Conservation (phyloP, 2,329 filamentous ascomycete species). For the Phaeosphaeriaceae sp. region DNA sequence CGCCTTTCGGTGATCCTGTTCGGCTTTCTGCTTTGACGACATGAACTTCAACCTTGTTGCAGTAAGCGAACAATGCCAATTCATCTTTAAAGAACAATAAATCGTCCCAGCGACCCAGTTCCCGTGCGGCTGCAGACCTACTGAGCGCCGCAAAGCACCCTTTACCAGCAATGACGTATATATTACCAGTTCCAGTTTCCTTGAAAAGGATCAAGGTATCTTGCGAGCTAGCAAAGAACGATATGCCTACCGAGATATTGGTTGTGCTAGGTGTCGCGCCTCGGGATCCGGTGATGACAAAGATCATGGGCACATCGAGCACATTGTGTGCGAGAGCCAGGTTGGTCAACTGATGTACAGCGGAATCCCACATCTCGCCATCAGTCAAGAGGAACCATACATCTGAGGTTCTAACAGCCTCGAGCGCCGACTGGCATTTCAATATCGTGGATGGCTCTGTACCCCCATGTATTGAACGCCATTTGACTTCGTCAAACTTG, state of each 20-base stretch:
- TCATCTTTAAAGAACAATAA: conserved; percentile 26
- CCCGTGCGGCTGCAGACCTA: conserved; percentile 17
- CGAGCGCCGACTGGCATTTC: conserved; percentile 15
- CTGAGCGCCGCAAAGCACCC: conserved; percentile 35
- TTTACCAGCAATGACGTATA: conserved; percentile 41
- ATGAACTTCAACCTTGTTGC: conserved; percentile 19
- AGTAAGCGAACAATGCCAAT: conserved; percentile 22
- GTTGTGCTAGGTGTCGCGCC: conserved; percentile 22
- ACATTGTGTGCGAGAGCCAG: conserved; percentile 24
- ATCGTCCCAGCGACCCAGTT: conserved; percentile 29
- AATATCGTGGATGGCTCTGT: conserved; percentile 32
- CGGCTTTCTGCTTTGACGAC: conserved; percentile 23
- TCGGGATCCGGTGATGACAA: conserved; percentile 29
- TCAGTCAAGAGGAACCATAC: conserved; percentile 44
- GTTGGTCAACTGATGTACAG: conserved; percentile 29
- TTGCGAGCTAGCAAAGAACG: conserved; percentile 40
- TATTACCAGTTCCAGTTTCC: conserved; percentile 21
- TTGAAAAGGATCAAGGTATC: conserved; percentile 44
- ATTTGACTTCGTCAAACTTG: conserved; percentile 10
- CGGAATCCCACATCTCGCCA: conserved; percentile 29
- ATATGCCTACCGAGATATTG: conserved; percentile 43
- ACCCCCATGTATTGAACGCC: conserved; percentile 21
- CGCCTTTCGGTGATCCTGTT: conserved; percentile 7
- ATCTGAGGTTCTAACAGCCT: conserved; percentile 30
- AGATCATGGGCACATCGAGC: conserved; percentile 29